A percentile compares a stretch with the other conserved stretches of the same genome.
Evolutionary conservation across 306 rosid species (phyloP).

Genomic region (Ormosia emarginata): DNA sequence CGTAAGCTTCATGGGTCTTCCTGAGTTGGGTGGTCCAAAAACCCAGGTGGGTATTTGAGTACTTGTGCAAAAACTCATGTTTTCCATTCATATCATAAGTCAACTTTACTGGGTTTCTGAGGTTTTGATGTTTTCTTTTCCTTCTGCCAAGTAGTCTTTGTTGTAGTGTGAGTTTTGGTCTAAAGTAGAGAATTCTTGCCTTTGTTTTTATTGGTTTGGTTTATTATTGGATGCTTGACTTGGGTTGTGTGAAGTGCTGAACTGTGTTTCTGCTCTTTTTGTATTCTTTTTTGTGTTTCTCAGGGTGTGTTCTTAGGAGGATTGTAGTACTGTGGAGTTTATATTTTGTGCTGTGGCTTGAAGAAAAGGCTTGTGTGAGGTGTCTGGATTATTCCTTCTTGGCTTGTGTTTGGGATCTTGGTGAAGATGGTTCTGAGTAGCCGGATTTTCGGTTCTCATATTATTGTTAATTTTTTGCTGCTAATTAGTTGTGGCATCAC

Average conservation of each 20-base stretch:
- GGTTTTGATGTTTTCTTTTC: constrained; percentile 13
- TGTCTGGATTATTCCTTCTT: neutral
- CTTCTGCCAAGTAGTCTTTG: neutral
- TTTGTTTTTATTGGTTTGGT: neutral
- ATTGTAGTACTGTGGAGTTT: constrained; percentile 23
- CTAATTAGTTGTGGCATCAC: constrained; percentile 40
- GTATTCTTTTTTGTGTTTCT: neutral
- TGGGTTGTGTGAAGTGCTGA: constrained; percentile 25
- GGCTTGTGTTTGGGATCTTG: constrained; percentile 25
- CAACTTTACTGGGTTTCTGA: constrained; percentile 2
- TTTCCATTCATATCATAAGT: neutral
- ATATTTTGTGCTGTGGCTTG: neutral
- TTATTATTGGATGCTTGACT: constrained; percentile 8
- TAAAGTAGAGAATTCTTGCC: neutral
- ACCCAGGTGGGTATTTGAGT: constrained; percentile 21
- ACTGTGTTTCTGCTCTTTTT: constrained; percentile 8
- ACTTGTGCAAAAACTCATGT: neutral
- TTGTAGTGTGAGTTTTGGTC: neutral
- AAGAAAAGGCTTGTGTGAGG: too few relatives aligned
- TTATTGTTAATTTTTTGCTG: constrained; percentile 37
- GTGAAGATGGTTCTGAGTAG: constrained; percentile 38
- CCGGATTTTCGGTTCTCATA: constrained; percentile 16
- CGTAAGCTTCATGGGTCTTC: neutral
- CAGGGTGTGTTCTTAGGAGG: constrained; percentile 32
- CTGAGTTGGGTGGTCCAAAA: neutral